Percentiles rank a stretch among this genome's conserved stretches.
Evolutionary conservation across 257 asterid species (phyloP).

Genomic region (Solanum corneliomulleri): DNA sequence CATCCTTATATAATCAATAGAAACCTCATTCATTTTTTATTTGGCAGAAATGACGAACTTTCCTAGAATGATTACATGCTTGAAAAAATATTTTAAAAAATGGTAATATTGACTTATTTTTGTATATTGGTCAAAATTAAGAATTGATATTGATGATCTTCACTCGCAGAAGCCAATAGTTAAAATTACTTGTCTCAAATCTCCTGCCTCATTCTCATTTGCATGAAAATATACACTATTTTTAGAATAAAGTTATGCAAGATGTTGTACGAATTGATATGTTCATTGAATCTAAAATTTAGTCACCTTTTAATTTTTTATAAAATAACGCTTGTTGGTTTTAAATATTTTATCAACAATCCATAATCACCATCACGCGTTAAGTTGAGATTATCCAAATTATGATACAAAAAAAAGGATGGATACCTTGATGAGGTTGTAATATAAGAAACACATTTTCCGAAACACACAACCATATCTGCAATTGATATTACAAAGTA

Average conservation of each 20-base stretch:
- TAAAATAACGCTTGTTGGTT: neutral
- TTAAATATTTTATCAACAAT: too few relatives aligned
- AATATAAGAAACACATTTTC: neutral
- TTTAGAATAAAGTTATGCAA: too few relatives aligned
- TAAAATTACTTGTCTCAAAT: neutral
- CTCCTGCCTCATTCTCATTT: neutral
- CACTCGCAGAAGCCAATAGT: neutral
- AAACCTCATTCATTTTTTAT: too few relatives aligned
- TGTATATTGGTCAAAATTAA: neutral
- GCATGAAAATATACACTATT: neutral
- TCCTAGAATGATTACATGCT: neutral
- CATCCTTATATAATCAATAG: too few relatives aligned
- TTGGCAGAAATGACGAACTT: neutral
- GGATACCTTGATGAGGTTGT: slow-evolving; percentile 6
- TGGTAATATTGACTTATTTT: neutral
- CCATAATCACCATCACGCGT: slow-evolving; percentile 39
- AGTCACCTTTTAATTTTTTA: too few relatives aligned
- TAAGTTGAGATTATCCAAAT: slow-evolving; percentile 48
- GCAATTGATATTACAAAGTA: slow-evolving; percentile 36
- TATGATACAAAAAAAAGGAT: slow-evolving; percentile 44
- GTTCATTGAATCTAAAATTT: neutral
- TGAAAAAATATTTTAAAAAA: neutral
- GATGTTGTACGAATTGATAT: too few relatives aligned
- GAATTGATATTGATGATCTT: neutral
- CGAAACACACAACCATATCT: neutral